phyloP scores from a whole-genome alignment of 1,284 basidiomycete genomes.

The Caloboletus firmus region DNA sequence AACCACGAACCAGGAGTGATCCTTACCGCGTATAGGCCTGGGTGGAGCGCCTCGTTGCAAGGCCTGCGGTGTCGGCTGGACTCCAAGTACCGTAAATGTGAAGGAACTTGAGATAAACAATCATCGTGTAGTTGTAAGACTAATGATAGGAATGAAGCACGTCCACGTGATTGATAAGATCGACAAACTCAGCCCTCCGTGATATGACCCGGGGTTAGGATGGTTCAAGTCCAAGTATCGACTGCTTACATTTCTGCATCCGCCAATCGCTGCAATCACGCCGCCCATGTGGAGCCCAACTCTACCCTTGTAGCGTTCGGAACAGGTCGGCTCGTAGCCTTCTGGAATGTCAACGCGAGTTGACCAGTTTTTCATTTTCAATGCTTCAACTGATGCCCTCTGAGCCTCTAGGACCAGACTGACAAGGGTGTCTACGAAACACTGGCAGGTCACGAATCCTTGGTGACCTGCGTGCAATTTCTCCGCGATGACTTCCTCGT shows the following conservation, averaged over 20 bases:
- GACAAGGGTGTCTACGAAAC: constrained; percentile 65
- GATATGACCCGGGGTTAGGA: neutral
- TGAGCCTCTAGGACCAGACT: constrained; percentile 41
- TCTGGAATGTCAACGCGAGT: constrained; percentile 72
- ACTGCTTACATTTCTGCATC: constrained; percentile 76
- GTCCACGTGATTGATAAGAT: constrained; percentile 14
- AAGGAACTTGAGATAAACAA: neutral
- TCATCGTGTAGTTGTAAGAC: constrained; percentile 2
- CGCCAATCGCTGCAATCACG: constrained; percentile 72
- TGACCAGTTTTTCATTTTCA: neutral
- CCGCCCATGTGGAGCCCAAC: constrained; percentile 54
- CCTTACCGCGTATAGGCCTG: constrained; percentile 26
- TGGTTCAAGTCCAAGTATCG: constrained; percentile 19
- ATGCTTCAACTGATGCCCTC: constrained; percentile 5
- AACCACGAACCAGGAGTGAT: neutral
- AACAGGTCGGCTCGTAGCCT: constrained; percentile 69
- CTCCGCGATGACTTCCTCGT: constrained; percentile 50
- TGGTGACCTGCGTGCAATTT: constrained; percentile 79
- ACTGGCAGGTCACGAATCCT: constrained; percentile 69
- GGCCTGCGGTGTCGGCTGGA: constrained; percentile 28
- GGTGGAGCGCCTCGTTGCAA: constrained; percentile 29
- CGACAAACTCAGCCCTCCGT: neutral
- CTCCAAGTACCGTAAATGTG: constrained; percentile 16
- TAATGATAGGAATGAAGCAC: neutral
- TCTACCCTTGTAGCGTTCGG: constrained; percentile 72